Conservation (phyloP, 108 stramenopile genomes). For the Nannochloropsis salina region DNA sequence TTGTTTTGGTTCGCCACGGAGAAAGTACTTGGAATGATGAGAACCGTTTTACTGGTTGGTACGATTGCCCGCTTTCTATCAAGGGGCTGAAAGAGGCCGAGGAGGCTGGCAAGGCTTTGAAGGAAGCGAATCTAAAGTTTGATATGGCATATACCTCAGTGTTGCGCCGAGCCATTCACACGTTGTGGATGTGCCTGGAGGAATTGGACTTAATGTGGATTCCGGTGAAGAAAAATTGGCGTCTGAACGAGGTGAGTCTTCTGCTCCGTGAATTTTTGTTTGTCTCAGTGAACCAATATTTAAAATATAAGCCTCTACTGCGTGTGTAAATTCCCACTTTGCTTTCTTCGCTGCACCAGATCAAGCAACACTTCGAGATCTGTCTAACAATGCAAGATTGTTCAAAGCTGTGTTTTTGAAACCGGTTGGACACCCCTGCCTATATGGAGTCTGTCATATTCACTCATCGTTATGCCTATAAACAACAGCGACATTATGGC, state of each 20-base stretch:
- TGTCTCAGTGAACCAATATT: too few species aligned
- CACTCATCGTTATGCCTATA: too few species aligned
- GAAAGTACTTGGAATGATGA: slow-evolving; percentile 95
- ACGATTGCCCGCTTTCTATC: slow-evolving; percentile 76
- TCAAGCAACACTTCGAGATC: too few species aligned
- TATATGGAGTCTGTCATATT: too few species aligned
- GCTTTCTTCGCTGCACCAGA: too few species aligned
- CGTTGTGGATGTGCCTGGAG: slow-evolving; percentile 61
- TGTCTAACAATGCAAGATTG: too few species aligned
- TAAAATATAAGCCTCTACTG: too few species aligned
- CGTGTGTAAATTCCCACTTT: too few species aligned
- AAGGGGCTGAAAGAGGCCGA: slow-evolving; percentile 76
- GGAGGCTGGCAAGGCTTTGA: slow-evolving; percentile 71
- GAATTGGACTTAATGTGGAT: slow-evolving; percentile 83
- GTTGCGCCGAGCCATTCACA: slow-evolving; percentile 42
- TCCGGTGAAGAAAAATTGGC: slow-evolving; percentile 75
- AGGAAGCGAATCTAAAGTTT: slow-evolving; percentile 67
- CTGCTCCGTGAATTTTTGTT: slow-evolving; percentile 51
- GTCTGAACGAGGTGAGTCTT: slow-evolving; percentile 81
- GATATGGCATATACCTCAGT: slow-evolving; percentile 93
- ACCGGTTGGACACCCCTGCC: too few species aligned
- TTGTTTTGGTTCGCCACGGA: slow-evolving; percentile 67
- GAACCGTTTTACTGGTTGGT: slow-evolving; percentile 90
- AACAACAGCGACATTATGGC: slow-evolving; percentile 42
- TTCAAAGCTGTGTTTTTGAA: too few species aligned